Evolutionary conservation across 2,329 filamentous ascomycete genomes (phyloP), one percentile per base, ranked within the genome.

Genomic region (Apiospora malaysiana): DNA sequence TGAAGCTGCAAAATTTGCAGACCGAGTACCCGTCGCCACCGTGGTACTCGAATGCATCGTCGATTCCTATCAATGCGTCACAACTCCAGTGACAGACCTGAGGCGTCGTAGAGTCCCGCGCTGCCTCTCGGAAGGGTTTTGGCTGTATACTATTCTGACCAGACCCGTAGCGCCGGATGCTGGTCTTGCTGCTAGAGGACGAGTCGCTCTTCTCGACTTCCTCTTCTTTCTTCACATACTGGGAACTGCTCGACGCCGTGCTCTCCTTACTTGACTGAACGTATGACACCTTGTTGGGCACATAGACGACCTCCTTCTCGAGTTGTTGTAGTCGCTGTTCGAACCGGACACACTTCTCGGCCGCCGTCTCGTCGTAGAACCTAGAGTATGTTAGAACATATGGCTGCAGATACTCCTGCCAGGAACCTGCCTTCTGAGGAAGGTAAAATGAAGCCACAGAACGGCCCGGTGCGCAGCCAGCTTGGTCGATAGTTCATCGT

Each of bases 1-100:
- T 68, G 67, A 68, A 68, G 46, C 67, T 51, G 32, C 67, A 68
- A n/a, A 68, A 51, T 18, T 40, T 42, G 46, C 67, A 68, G 27
- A 68, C n/a, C 2, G 45, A 49, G 32, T 49, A 32, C 7, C 67
- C 67, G 32, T 43, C 46, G 16, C 7, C 18, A 2, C 32, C 67
- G 21, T 56, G 46, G 46, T 56, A 40, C 23, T 68, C 67, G 14
- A 68, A 68, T 9, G 46, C 67, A 23, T 68, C 67, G 46, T 68
- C 67, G 46, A 68, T 56, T 32, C 67, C 67, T 23, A 27, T 40
- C 4, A 68, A 32, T 9, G 46, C 46, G 23, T 56, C 67, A 32
- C 67, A 68, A 14, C 25, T 68, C 67, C 67, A 68, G 67, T 68
- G 67, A 25, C 46, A 68, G 6, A 23, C 25, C 66, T 68, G 43